Base-by-base conservation (phyloP, 306 rosid genomes). In the Styphnolobium japonicum region DNA sequence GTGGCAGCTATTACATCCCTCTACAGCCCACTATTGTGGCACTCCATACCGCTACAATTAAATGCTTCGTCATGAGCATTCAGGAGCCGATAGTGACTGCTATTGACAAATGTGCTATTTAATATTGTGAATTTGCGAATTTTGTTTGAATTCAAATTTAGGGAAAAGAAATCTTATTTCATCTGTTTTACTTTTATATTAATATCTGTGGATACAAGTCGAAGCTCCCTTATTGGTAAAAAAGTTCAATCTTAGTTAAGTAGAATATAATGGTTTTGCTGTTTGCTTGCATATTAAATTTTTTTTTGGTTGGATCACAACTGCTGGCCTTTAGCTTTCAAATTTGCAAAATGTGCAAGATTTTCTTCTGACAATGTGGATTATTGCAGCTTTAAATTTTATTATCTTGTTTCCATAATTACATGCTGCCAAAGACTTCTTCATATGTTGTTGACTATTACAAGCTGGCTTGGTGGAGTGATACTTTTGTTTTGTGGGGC, bases 401-500 rank as follows among this genome's bases (percentile, higher is more conserved):
- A 40, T 72, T 72, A 48, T 36, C 16, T 80, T 34, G 18, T 65
- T 58, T 52, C 31, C 67, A 43, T 36, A 71, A 6, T 43, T 46
- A 33, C 43, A 19, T 6, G 43, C 33, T 58, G 16, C 22, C 8
- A 5, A 15, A 19, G 31, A 21, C 62, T 51, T 18, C 45, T 49
- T 62, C 27, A 49, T 23, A 31, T 67, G 57, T 46, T 70, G 0
- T 66, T 29, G 71, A 29, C 58, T 63, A 6, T 29, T 40, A 25
- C 31, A 2, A 12, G 83, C 23, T 67, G 43, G 18, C 10, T 60
- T 77, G 33, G 15, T 78, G 33, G 62, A 42, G 45, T 86, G n/a
- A 73, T 69, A n/a, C 49, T 78, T 67, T 29, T 67, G 10, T 2
- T 45, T 76, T 85, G 76, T 67, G 58, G 52, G 78, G 86, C 91